Evolutionary conservation across 495 filamentous ascomycete genomes (phyloP).

Genomic region (Parmelia sp.): DNA sequence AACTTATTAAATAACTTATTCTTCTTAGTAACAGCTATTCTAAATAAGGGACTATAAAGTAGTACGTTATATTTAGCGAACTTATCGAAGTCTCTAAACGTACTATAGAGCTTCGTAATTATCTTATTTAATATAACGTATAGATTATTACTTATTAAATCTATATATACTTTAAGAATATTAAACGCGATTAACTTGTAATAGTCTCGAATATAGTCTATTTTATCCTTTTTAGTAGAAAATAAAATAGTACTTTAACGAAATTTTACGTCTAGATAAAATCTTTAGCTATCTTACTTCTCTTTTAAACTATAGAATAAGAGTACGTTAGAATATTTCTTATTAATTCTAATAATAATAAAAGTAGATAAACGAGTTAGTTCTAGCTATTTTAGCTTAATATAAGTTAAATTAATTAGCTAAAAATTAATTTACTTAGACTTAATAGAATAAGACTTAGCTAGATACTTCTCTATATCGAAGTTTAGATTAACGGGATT

Average conservation of each 20-base stretch:
- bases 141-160: background rate
- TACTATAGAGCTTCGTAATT: background rate
- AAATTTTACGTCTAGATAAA: background rate
- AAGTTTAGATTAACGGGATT: no score
- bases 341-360: no score
- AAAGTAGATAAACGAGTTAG: no score
- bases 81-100: background rate
- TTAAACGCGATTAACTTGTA: background rate
- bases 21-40: background rate
- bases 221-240: conserved; percentile 1
- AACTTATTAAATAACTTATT: background rate
- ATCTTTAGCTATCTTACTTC: background rate
- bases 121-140: no score
- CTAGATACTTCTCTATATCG: no score
- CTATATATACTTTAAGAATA: background rate
- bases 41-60: background rate
- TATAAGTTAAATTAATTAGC: no score
- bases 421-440: no score
- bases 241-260: background rate
- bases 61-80: background rate
- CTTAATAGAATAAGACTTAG: no score
- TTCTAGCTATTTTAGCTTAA: no score
- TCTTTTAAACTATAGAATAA: background rate
- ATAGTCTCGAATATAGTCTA: conserved; percentile 3
- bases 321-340: no score